These are phyloP conservation scores for Inonotus hispidus DNA, from an alignment of 1,284 basidiomycete genomes.

Conservation along the genomic window DNA sequence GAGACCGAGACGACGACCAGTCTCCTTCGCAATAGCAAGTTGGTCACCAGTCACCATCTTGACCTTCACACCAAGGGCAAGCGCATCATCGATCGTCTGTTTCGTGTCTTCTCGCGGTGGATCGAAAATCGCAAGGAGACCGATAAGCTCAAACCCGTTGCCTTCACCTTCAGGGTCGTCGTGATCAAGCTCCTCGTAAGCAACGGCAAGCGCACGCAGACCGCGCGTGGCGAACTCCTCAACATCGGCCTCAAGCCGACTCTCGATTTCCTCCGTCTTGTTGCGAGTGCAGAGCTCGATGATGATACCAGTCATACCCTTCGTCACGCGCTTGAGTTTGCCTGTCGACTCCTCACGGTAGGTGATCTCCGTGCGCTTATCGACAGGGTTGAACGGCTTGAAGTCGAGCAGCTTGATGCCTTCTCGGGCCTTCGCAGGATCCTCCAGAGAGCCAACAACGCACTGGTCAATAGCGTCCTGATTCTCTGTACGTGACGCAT, in stretches of 20 bases:
- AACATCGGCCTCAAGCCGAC: conserved; percentile 88
- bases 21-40: conserved; percentile 99
- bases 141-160: conserved; percentile 95
- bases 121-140: conserved; percentile 96
- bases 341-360: conserved; percentile 92
- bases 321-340: conserved; percentile 96
- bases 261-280: conserved; percentile 91
- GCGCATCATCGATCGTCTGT: conserved; percentile 96
- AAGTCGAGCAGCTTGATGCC: conserved; percentile 97
- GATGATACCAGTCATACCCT: conserved; percentile 98
- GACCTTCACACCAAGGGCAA: conserved; percentile 93
- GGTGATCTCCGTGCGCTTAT: conserved; percentile 98
- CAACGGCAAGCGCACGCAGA: conserved; percentile 96
- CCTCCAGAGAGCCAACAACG: conserved; percentile 78
- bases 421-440: conserved; percentile 69
- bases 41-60: conserved; percentile 99
- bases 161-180: conserved; percentile 79
- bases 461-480: conserved; percentile 95
- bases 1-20: conserved; percentile 92
- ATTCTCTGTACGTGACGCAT: conserved; percentile 97
- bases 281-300: conserved; percentile 95
- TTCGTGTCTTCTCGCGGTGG: conserved; percentile 98
- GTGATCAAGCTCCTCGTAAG: conserved; percentile 88
- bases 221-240: conserved; percentile 95
- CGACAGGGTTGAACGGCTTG: conserved; percentile 99